A percentile compares a stretch with the other conserved stretches of the same genome.
Evolutionary conservation across 495 filamentous ascomycete genomes (phyloP).

Genomic region (Talaromyces stipitatus): DNA sequence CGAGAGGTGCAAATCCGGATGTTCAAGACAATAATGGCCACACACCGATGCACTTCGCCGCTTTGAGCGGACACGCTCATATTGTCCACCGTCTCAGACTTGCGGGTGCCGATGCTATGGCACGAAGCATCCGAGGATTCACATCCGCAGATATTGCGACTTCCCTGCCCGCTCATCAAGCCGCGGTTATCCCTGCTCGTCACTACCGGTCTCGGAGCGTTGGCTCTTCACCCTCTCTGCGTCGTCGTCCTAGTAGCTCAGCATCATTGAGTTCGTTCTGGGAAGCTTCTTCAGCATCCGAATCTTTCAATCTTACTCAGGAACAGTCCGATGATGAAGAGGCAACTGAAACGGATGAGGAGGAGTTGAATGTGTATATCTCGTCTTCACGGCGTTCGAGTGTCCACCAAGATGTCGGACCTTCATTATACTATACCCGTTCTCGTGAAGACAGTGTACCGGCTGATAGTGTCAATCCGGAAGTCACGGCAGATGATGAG

Average conservation of each 20-base stretch:
- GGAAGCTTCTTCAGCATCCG: slow-evolving; percentile 41
- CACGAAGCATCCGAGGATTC: slow-evolving; percentile 63
- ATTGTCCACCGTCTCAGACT: slow-evolving; percentile 69
- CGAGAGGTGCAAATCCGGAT: slow-evolving; percentile 71
- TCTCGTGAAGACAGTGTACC: slow-evolving; percentile 16
- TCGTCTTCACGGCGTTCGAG: slow-evolving; percentile 37
- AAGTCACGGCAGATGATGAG: slow-evolving; percentile 19
- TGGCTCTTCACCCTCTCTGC: slow-evolving; percentile 42
- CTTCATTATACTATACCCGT: slow-evolving; percentile 15
- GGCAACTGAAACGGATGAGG: slow-evolving; percentile 25
- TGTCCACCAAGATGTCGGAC: slow-evolving; percentile 29
- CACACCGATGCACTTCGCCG: slow-evolving; percentile 76
- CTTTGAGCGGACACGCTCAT: slow-evolving; percentile 65
- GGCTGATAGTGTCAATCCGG: slow-evolving; percentile 6
- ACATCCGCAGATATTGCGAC: slow-evolving; percentile 66
- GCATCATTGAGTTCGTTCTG: slow-evolving; percentile 57
- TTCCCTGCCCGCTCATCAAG: slow-evolving; percentile 51
- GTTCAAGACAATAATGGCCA: slow-evolving; percentile 72
- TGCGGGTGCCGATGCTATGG: slow-evolving; percentile 61
- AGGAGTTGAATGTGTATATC: slow-evolving; percentile 30
- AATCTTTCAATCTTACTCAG: slow-evolving; percentile 31
- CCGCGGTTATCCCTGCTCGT: slow-evolving; percentile 41
- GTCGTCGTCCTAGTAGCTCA: slow-evolving; percentile 59
- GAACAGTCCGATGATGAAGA: slow-evolving; percentile 43
- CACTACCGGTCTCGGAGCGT: slow-evolving; percentile 51